phyloP scores from a whole-genome alignment of 495 filamentous ascomycete species.

The Trichoderma erinaceum region DNA sequence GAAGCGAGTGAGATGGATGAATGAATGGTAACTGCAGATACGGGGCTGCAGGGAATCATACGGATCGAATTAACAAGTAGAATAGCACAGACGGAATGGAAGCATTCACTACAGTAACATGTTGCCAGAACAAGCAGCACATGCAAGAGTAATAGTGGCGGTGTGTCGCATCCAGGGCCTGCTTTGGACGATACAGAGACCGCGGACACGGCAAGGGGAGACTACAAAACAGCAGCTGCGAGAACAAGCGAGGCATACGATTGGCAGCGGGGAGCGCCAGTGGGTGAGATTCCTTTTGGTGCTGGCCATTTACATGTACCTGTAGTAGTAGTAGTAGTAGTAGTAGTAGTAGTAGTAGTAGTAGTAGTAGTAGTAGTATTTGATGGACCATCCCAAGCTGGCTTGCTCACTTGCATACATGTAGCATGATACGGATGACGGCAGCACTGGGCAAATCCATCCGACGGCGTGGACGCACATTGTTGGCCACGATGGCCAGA shows the following conservation, averaged over 20 bases:
- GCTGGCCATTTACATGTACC: background rate
- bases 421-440: background rate
- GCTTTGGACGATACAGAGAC: background rate
- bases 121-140: background rate
- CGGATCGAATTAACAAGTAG: no score
- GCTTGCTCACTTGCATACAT: background rate
- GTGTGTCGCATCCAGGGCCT: slow-evolving; percentile 8
- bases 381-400: background rate
- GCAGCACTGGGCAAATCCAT: background rate
- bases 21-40: background rate
- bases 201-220: background rate
- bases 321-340: background rate
- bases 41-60: background rate
- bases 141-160: background rate
- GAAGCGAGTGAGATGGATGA: background rate
- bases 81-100: background rate
- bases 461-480: background rate
- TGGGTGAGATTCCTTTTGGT: background rate
- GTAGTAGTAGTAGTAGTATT: background rate
- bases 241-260: background rate
- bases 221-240: background rate
- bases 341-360: background rate
- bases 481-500: background rate
- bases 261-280: background rate
- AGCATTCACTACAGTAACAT: background rate